Percentiles rank a stretch among this genome's conserved stretches.
Evolutionary conservation across 2,329 filamentous ascomycete species (phyloP).

Genomic region (Fusarium sp.): DNA sequence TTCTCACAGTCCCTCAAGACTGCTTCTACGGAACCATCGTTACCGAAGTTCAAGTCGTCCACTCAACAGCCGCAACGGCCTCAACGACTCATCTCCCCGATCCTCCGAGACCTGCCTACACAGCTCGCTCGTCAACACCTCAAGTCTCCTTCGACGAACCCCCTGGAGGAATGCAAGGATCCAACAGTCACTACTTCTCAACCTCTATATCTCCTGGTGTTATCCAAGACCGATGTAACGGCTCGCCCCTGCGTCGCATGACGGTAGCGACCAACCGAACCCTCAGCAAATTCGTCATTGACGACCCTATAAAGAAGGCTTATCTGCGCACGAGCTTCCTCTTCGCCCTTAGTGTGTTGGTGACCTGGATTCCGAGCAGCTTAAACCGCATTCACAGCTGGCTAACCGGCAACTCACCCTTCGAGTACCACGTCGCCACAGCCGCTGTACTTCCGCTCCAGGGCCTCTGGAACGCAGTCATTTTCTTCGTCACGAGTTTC

Average conservation of each 20-base stretch:
- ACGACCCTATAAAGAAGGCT: conserved; percentile 69
- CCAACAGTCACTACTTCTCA: conserved; percentile 49
- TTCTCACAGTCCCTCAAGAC: conserved; percentile 45
- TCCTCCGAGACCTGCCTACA: conserved; percentile 42
- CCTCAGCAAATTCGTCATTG: conserved; percentile 49
- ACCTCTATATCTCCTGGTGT: conserved; percentile 46
- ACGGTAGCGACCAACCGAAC: conserved; percentile 47
- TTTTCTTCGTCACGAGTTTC: conserved; percentile 76
- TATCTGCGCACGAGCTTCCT: conserved; percentile 71
- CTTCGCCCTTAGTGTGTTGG: conserved; percentile 69
- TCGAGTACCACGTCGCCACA: conserved; percentile 74
- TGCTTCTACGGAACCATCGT: conserved; percentile 63
- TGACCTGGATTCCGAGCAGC: conserved; percentile 74
- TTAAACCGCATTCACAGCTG: conserved; percentile 80
- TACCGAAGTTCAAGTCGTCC: conserved; percentile 62
- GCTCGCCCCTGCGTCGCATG: conserved; percentile 33
- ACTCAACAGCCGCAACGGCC: conserved; percentile 44
- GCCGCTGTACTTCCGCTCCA: conserved; percentile 80
- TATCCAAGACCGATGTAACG: neutral
- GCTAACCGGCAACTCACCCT: conserved; percentile 63
- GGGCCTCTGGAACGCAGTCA: conserved; percentile 82
- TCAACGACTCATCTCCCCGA: conserved; percentile 37
- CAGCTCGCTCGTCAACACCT: conserved; percentile 15
- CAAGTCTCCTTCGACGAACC: conserved; percentile 43
- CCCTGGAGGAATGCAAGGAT: conserved; percentile 28